Evolutionary conservation across 768 basidiomycete species (phyloP), one percentile per base, ranked within the genome.

Genomic region (Boletellus emodensis): DNA sequence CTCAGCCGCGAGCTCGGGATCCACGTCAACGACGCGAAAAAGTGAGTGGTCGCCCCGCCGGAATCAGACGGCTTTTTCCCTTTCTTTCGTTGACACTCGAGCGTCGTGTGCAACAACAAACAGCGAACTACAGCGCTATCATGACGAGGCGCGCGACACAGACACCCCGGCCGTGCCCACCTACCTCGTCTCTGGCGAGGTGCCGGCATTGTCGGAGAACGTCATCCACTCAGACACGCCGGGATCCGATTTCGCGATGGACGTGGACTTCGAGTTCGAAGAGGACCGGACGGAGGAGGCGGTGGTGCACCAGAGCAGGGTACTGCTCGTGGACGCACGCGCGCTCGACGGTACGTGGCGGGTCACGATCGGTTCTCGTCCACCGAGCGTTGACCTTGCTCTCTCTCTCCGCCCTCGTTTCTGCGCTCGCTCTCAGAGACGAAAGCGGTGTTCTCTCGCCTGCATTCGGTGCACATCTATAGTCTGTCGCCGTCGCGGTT

Each of bases 21-120:
- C 46, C 84, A 90, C 59, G 87, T 90, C 60, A 87, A 90, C 65
- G 69, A 70, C 34, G 89, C 90, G 17, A 92, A 90, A 64, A 85
- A 83, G 90, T 90, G 44, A 49, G 61, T 8, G 8, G 30, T 30
- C 24, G 8, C 8, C 8, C 30, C 30, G 30, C 30, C 11, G 9
- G 8, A 9, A 30, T 30, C 30, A 30, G 30, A 30, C 30, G 30
- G 30, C 9, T 11, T 30, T 30, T 26, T 28, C 6, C 17, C 10
- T 41, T 3, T 0, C 24, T 26, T 26, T 26, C 24, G 30, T 30
- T 30, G 30, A 30, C 30, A 10, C 11, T 30, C 30, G 11, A 10
- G 45, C 15, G 11, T 24, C 33, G 28, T 33, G 22, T 44, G 36
- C 22, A 46, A 44, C 8, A 30, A 30, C 8, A 3, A 3, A 46